These are phyloP conservation scores for Penicillium longicatenatum DNA, from an alignment of 495 filamentous ascomycete genomes.

Conservation along the genomic window DNA sequence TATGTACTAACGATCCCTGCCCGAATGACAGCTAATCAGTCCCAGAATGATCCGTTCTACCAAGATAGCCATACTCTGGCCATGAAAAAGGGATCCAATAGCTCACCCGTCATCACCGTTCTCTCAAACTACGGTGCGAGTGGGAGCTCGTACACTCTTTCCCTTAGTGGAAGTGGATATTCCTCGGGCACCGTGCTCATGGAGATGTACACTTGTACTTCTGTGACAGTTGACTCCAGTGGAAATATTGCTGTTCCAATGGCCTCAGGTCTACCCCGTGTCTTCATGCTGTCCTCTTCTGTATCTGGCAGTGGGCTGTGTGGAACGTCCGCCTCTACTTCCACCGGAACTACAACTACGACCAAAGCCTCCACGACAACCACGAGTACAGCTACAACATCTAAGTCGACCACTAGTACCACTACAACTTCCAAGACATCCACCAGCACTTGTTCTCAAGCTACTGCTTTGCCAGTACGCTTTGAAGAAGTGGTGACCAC, in stretches of 20 bases:
- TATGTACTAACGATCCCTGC: slow-evolving; percentile 3
- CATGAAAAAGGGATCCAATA: slow-evolving; percentile 60
- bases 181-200: slow-evolving; percentile 24
- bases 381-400: slow-evolving; percentile 18
- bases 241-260: slow-evolving; percentile 30
- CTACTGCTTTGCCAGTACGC: slow-evolving; percentile 55
- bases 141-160: slow-evolving; percentile 45
- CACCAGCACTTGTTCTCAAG: slow-evolving; percentile 41
- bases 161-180: slow-evolving; percentile 38
- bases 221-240: slow-evolving; percentile 29
- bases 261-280: slow-evolving; percentile 29
- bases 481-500: slow-evolving; percentile 61
- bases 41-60: slow-evolving; percentile 48
- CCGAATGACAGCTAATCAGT: neutral
- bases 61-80: slow-evolving; percentile 55
- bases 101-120: slow-evolving; percentile 55
- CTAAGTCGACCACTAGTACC: slow-evolving; percentile 30
- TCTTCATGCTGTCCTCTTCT: slow-evolving; percentile 25
- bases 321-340: slow-evolving; percentile 9
- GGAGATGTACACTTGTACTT: slow-evolving; percentile 30
- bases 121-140: slow-evolving; percentile 56
- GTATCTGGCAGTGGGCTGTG: slow-evolving; percentile 18
- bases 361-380: neutral
- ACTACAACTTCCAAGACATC: slow-evolving; percentile 32
- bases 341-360: slow-evolving; percentile 10